These are phyloP conservation scores for Camptophora hylomeconis DNA, from an alignment of 2,329 filamentous ascomycete genomes.

Conservation along the genomic window DNA sequence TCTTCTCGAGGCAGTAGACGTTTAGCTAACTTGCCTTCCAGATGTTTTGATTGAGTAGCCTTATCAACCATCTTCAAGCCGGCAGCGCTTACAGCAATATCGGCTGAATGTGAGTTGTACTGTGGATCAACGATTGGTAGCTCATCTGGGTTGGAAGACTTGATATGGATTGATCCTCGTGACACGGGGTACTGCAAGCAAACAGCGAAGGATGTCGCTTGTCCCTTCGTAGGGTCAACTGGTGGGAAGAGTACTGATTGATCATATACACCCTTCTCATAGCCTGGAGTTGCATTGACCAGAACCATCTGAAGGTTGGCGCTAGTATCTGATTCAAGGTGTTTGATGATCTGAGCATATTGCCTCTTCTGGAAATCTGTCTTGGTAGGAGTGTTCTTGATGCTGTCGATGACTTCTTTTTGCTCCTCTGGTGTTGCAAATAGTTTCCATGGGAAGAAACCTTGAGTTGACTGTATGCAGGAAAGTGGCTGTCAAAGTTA, in stretches of 20 bases:
- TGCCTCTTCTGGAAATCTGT: conserved; percentile 24
- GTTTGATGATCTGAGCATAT: conserved; percentile 21
- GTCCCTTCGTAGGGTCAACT: conserved; percentile 23
- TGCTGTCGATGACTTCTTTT: conserved; percentile 19
- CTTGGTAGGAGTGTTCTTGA: conserved; percentile 18
- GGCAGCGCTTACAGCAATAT: conserved; percentile 28
- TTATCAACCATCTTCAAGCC: conserved; percentile 7
- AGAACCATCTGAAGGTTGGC: conserved; percentile 26
- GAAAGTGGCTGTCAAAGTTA: too few species aligned
- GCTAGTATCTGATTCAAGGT: conserved; percentile 23
- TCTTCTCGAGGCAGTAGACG: conserved; percentile 7
- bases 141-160: conserved; percentile 17
- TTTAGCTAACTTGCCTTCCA: conserved; percentile 8
- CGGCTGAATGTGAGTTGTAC: conserved; percentile 28
- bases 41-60: conserved; percentile 3
- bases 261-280: conserved; percentile 20
- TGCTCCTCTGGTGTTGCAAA: conserved; percentile 23
- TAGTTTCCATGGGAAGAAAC: conserved; percentile 24
- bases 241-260: conserved; percentile 32
- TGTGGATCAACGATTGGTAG: conserved; percentile 32
- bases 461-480: conserved; percentile 21
- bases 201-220: conserved; percentile 35
- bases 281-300: conserved; percentile 20
- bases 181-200: conserved; percentile 39
- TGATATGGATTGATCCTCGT: conserved; percentile 35